These are phyloP conservation scores for Circinella umbellata DNA, from an alignment of 371 early-diverging fungal genomes.

Conservation along the genomic window DNA sequence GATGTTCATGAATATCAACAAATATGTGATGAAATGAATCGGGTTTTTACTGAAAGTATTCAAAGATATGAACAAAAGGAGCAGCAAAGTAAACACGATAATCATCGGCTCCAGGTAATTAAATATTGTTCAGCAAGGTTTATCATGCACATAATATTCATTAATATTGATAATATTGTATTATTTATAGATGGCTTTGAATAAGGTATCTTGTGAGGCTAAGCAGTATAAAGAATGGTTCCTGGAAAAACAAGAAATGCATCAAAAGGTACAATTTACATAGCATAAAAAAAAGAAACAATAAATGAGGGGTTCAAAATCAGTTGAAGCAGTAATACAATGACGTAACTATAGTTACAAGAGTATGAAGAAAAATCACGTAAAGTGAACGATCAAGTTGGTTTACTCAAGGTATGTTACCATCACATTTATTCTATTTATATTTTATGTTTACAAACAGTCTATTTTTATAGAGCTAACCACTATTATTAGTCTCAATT, in stretches of 20 bases:
- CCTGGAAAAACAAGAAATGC: slow-evolving; percentile 3
- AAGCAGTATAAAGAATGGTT: slow-evolving; percentile 1
- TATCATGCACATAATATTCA: background rate
- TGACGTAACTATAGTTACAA: background rate
- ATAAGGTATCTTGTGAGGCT: background rate
- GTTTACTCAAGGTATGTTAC: background rate
- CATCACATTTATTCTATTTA: too few species aligned
- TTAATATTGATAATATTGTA: background rate
- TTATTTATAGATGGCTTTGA: background rate
- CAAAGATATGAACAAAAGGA: background rate
- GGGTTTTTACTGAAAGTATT: background rate
- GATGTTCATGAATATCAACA: background rate
- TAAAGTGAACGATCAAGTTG: background rate
- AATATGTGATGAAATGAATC: slow-evolving; percentile 6
- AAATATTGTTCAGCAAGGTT: background rate
- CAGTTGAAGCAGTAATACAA: too few species aligned
- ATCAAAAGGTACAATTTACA: slow-evolving; percentile 5
- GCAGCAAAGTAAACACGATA: background rate
- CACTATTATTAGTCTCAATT: background rate
- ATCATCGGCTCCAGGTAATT: background rate
- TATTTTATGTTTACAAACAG: too few species aligned
- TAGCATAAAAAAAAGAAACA: too few species aligned
- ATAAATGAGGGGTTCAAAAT: too few species aligned
- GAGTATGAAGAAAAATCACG: slow-evolving; percentile 3
- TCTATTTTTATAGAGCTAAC: too few species aligned